Base-by-base conservation (phyloP, 495 filamentous ascomycete species). In the Hypoxylon perforatum region DNA sequence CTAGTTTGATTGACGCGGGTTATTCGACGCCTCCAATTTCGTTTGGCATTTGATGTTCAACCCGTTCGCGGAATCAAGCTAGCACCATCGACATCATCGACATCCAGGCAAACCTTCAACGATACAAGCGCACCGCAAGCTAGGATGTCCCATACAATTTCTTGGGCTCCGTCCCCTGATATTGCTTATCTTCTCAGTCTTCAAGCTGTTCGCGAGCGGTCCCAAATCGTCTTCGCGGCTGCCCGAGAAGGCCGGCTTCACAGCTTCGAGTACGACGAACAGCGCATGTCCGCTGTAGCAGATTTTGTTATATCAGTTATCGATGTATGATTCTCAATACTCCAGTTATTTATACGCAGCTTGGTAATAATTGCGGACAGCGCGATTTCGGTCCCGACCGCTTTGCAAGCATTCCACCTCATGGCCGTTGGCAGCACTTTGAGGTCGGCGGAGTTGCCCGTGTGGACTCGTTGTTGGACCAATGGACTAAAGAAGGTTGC, bases 401-500 rank as follows among this genome's bases (percentile, higher is more conserved):
- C 42, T 97, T 94, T 76, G 79, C 86, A 28, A 84, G 81, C 19
- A 98, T 98, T 62, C 92, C 92, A 1, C 87, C 89, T 9, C 92
- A 95, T 71, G 92, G 92, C 41, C 84, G 92, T 22, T 93, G 92
- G 87, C 92, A 96, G 76, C 92, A 96, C 71, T 96, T 96, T 68
- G 88, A 90, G 42, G 87, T 94, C 46, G 92, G 92, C 10, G 90
- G 87, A 0, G 81, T 85, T 4, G 86, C 91, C 65, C 85, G 92
- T 18, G 84, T 96, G 22, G 85, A 88, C 44, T 81, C 89, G 47
- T 82, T 95, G 17, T 78, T 92, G 39, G 74, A 81, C 4, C 82
- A 82, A 28, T 96, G 91, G 86, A 81, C 84, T 1, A 76, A 78
- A 6, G 73, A 76, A 15, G 81, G 90, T 0, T 59, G 56, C 22